Percentiles rank a stretch among this genome's conserved stretches.
Conservation (phyloP, 176 grass and related monocot genomes). For the Musa troglodytarum region DNA sequence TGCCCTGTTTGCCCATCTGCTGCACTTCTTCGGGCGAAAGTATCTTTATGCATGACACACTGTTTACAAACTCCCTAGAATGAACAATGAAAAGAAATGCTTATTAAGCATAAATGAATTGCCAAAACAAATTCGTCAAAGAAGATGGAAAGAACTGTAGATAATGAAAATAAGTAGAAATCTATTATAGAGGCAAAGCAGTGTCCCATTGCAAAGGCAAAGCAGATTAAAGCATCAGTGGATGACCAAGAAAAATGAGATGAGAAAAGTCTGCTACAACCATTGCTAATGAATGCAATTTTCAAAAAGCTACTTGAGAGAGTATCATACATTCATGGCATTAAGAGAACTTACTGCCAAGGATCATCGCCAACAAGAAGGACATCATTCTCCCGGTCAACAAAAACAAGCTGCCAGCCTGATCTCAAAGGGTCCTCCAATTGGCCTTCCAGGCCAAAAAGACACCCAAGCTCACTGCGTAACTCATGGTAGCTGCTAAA, state of each 20-base stretch:
- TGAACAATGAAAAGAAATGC: background rate
- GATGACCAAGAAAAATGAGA: too few relatives aligned
- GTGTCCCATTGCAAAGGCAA: background rate
- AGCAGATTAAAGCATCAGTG: background rate
- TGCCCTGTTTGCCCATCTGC: slow-evolving; percentile 73
- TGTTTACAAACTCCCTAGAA: slow-evolving; percentile 93
- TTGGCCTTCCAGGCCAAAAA: slow-evolving; percentile 86
- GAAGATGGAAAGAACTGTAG: background rate
- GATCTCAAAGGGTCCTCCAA: slow-evolving; percentile 99
- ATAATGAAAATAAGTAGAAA: background rate
- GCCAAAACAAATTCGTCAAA: background rate
- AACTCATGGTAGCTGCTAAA: slow-evolving; percentile 90
- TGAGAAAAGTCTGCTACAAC: too few relatives aligned
- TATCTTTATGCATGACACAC: slow-evolving; percentile 93
- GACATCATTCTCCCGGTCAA: slow-evolving; percentile 86
- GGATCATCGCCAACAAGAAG: slow-evolving; percentile 94
- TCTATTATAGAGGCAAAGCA: background rate
- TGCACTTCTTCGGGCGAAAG: slow-evolving; percentile 90
- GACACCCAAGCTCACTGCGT: slow-evolving; percentile 66
- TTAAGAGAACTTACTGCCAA: slow-evolving; percentile 66
- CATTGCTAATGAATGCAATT: too few relatives aligned
- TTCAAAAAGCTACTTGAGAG: background rate
- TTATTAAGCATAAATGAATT: slow-evolving; percentile 2
- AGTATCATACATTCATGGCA: background rate
- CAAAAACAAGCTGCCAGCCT: slow-evolving; percentile 99